These are phyloP conservation scores for Fusarium sp. DNA, from an alignment of 2,329 filamentous ascomycete species.

Conservation along the genomic window DNA sequence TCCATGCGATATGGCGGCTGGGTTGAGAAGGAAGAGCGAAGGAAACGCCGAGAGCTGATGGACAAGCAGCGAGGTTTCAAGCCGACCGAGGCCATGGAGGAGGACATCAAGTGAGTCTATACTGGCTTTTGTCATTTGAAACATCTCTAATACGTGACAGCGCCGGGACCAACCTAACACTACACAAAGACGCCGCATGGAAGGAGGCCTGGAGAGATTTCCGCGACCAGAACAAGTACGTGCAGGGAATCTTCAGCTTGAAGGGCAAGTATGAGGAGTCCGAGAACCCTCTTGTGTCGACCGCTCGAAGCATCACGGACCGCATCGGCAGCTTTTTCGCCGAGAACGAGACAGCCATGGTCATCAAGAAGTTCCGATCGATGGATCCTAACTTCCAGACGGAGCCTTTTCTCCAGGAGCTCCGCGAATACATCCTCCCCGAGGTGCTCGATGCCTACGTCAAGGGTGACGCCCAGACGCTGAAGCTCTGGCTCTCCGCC, in stretches of 20 bases:
- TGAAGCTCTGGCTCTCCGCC: constrained; percentile 95
- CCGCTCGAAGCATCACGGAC: constrained; percentile 93
- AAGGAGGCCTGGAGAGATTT: constrained; percentile 99
- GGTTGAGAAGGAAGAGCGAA: constrained; percentile 94
- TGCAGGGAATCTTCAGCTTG: constrained; percentile 87
- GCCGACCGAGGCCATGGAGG: constrained; percentile 70
- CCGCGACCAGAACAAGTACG: constrained; percentile 85
- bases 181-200: constrained; percentile 97
- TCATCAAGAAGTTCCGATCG: constrained; percentile 96
- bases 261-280: constrained; percentile 93
- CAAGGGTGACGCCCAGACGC: constrained; percentile 88
- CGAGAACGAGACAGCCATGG: constrained; percentile 96
- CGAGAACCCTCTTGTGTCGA: constrained; percentile 93
- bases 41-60: constrained; percentile 77
- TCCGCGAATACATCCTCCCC: constrained; percentile 96
- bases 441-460: constrained; percentile 98
- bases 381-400: constrained; percentile 96
- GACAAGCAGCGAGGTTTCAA: constrained; percentile 67
- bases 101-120: constrained; percentile 83
- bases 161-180: constrained; percentile 90
- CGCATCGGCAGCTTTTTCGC: constrained; percentile 95
- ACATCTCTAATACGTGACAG: constrained; percentile 59
- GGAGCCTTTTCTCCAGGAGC: constrained; percentile 92
- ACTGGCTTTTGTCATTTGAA: not conserved
- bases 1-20: constrained; percentile 96